Evolutionary conservation across 2,329 filamentous ascomycete genomes (phyloP), one percentile per base, ranked within the genome.

Genomic region (Phoma sp.): DNA sequence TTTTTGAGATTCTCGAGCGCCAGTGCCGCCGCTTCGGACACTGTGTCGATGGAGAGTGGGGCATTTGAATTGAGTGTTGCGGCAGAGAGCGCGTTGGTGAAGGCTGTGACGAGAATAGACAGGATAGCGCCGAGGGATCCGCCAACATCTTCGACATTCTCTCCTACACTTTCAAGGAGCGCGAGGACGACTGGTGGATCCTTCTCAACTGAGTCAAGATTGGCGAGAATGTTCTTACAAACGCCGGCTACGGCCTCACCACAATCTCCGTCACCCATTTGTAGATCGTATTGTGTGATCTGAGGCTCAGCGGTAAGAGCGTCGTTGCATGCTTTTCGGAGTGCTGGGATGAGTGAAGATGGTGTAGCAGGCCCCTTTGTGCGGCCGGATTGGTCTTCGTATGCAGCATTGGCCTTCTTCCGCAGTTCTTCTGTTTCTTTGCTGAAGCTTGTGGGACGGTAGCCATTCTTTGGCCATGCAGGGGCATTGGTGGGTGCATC

Each of bases 261-360:
- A 70, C 92, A 96, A 77, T 96, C 92, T 41, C 92, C 92, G 70
- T 96, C 92, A 46, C 92, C 92, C 53, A 96, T 92, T 22, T 95
- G 85, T 0, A 91, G 92, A 69, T 91, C 88, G 74, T 84, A 90
- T 56, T 81, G 82, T 12, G 88, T 90, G 47, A 90, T 81, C 29
- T 83, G 81, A 8, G 85, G 82, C 66, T 91, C 88, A 3, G 85
- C 84, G 8, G 76, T 76, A 40, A 88, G 76, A 2, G 85, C 78
- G 2, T 76, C 75, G 15, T 75, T 71, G 66, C 79, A 81, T 24
- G 78, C 80, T 50, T 61, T 71, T 4, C 72, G 67, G 0, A 82
- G 64, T 0, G 77, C 76, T 8, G 70, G 67, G 32, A 79, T 74
- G 17, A 81, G 57, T 0, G 57, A 61, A 0, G 67, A 6, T 77